Evolutionary conservation across 1,284 basidiomycete genomes (phyloP), one percentile per base, ranked within the genome.

Genomic region (Moesziomyces antarcticus): DNA sequence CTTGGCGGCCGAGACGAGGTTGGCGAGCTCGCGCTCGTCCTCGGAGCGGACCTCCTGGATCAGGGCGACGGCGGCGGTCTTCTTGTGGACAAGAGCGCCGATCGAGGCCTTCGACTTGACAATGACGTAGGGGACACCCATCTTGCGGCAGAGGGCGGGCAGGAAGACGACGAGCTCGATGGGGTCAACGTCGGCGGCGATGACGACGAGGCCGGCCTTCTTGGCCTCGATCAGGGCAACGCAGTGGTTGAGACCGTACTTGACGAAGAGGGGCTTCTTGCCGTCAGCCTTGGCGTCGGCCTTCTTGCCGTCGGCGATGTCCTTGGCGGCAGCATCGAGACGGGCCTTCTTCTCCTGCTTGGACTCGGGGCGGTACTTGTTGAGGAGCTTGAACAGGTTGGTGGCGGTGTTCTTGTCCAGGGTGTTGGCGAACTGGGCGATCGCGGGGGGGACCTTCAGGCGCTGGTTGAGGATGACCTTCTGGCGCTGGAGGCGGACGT

Each of bases 371-470:
- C 93, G 91, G 85, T 88, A 91, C 90, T 98, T 98, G 91, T 98
- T 96, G 62, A 98, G 86, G 76, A 99, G 90, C 88, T 96, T 95
- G 91, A 98, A 98, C 72, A 98, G 87, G 86, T 97, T 94, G 60
- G 93, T 96, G 49, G 96, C 96, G 59, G 95, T 98, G 90, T 98
- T 99, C 90, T 97, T 98, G 90, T 99, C 96, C 82, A 99, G 89
- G 49, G 94, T 96, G 88, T 98, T 93, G 60, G 91, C 90, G 89
- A 99, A 98, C 87, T 99, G 96, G 57, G 94, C 93, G 82, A 99
- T 97, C 81, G 96, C 93, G 57, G 96, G 96, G 82, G 96, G 96
- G 40, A 97, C 94, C 90, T 99, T 99, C 82, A 99, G 89, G 84
- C 96, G 94, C 88, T 98, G 94, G 90, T 93, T 88, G 76, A 99